A percentile compares a stretch with the other conserved stretches of the same genome.
Evolutionary conservation across 352 stramenopile genomes (phyloP).

Genomic region (Phytophthora megakarya): DNA sequence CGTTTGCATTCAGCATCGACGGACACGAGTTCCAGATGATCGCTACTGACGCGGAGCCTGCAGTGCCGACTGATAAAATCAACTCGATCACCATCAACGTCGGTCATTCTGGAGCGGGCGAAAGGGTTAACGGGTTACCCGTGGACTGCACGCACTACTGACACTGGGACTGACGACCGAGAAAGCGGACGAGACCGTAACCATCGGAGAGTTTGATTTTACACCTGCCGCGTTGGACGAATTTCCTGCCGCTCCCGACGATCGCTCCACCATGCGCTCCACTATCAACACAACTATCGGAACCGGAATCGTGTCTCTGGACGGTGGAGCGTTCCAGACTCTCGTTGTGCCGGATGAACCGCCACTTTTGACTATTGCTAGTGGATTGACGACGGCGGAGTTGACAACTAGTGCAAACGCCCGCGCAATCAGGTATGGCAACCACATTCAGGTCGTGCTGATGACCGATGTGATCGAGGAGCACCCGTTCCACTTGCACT

Average conservation of each 20-base stretch:
- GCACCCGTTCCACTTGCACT: conserved; percentile 41
- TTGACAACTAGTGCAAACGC: conserved; percentile 10
- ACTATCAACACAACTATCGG: conserved; percentile 17
- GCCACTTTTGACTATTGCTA: conserved; percentile 24
- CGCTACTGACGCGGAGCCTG: conserved; percentile 25
- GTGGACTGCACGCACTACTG: background rate
- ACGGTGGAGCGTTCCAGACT: background rate
- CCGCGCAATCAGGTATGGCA: conserved; percentile 9
- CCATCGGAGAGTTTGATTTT: background rate
- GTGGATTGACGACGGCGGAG: conserved; percentile 8
- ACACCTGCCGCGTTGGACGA: background rate
- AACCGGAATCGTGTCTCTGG: background rate
- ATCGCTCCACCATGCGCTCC: conserved; percentile 13
- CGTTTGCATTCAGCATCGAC: conserved; percentile 46
- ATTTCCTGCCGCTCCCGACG: background rate
- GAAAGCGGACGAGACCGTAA: background rate
- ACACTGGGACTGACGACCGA: background rate
- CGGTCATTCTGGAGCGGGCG: conserved; percentile 12
- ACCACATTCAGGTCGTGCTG: conserved; percentile 35
- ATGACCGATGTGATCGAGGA: conserved; percentile 32
- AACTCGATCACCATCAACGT: conserved; percentile 35
- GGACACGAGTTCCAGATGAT: conserved; percentile 39
- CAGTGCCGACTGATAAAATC: conserved; percentile 14
- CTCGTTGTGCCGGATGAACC: background rate
- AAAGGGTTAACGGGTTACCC: background rate